These are phyloP conservation scores for Uronychia binucleata DNA, from an alignment of 73 alveolate species.

Conservation along the genomic window DNA sequence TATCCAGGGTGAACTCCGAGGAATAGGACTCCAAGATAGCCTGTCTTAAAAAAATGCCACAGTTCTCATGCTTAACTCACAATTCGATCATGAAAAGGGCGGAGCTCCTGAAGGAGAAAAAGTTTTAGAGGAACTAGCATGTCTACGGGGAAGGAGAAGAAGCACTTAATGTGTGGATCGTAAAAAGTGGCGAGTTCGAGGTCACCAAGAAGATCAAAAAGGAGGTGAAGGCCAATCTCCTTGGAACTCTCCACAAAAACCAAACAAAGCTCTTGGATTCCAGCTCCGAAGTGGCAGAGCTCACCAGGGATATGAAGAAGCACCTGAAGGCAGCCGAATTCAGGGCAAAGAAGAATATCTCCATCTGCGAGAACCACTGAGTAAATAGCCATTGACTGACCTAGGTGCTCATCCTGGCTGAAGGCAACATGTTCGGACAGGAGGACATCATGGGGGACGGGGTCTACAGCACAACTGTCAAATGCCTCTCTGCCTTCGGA, in stretches of 20 bases:
- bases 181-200: conserved; percentile 45
- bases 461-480: conserved; percentile 16
- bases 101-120: conserved; percentile 20
- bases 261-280: neutral
- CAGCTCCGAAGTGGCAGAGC: neutral
- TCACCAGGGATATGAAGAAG: neutral
- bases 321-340: neutral
- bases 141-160: conserved; percentile 41
- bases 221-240: neutral
- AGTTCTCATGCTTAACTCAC: conserved; percentile 16
- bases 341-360: neutral
- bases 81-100: conserved; percentile 14
- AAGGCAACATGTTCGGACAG: conserved; percentile 47
- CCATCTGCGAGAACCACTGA: neutral
- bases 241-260: neutral
- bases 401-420: conserved; percentile 24
- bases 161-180: conserved; percentile 21
- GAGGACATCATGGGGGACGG: conserved; percentile 36
- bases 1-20: conserved; percentile 20
- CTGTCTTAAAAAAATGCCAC: conserved; percentile 34
- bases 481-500: conserved; percentile 21
- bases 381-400: too few species aligned
- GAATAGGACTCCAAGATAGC: conserved; percentile 11
- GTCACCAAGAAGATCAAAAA: conserved; percentile 10
- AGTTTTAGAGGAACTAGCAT: conserved; percentile 17